Percentiles rank a stretch among this genome's conserved stretches.
phyloP scores from a whole-genome alignment of 257 asterid species.

The Scutellaria baicalensis region DNA sequence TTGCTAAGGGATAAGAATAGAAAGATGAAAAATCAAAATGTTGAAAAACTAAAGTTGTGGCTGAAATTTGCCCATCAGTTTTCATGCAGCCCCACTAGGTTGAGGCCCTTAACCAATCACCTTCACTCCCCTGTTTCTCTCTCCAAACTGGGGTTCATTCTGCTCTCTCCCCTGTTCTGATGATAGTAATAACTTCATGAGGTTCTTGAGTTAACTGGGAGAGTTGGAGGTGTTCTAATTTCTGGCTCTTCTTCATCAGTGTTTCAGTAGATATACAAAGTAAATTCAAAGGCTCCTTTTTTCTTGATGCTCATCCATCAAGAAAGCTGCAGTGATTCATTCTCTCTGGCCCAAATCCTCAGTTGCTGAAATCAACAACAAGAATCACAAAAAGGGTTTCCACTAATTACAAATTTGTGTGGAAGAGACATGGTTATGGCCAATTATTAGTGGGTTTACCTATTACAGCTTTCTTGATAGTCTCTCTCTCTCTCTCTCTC shows the following conservation, averaged over 20 bases:
- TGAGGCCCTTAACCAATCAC: constrained; percentile 14
- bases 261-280: too few relatives aligned
- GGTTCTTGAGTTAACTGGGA: too few relatives aligned
- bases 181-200: constrained; percentile 4
- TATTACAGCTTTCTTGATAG: neutral
- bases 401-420: neutral
- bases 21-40: neutral
- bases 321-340: constrained; percentile 10
- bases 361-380: constrained; percentile 11
- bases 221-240: too few relatives aligned
- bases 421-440: neutral
- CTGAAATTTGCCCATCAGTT: constrained; percentile 16
- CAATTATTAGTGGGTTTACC: neutral
- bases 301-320: neutral
- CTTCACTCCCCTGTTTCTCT: constrained; percentile 5
- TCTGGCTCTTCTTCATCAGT: too few relatives aligned
- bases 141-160: constrained; percentile 6
- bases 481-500: too few relatives aligned
- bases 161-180: too few relatives aligned
- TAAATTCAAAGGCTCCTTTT: too few relatives aligned
- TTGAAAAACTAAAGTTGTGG: constrained; percentile 19
- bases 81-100: constrained; percentile 17
- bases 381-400: neutral
- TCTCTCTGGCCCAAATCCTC: constrained; percentile 10
- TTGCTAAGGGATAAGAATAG: constrained; percentile 15